Evolutionary conservation across 169 alveolate species (phyloP).

Genomic region (Cryptosporidium xiaoi): DNA sequence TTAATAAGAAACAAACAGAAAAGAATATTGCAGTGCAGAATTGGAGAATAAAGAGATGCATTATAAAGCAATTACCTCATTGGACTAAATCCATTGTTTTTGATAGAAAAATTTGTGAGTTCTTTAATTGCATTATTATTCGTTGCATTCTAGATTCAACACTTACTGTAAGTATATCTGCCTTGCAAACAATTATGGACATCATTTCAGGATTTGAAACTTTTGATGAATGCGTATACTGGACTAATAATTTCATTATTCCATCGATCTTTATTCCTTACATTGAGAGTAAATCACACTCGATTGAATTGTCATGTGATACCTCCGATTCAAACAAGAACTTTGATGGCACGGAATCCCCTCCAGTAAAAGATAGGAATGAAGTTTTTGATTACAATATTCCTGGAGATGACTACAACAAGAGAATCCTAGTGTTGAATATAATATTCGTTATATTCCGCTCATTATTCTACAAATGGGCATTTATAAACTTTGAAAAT

Average conservation of each 20-base stretch:
- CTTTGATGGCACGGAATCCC: not conserved
- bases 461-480: slow-evolving; percentile 53
- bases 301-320: slow-evolving; percentile 47
- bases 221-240: slow-evolving; percentile 21
- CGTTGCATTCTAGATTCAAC: slow-evolving; percentile 55
- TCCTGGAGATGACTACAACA: slow-evolving; percentile 6
- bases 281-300: slow-evolving; percentile 15
- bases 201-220: slow-evolving; percentile 17
- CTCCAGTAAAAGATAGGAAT: not conserved
- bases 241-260: slow-evolving; percentile 44
- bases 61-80: slow-evolving; percentile 60
- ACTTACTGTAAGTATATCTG: slow-evolving; percentile 44
- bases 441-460: slow-evolving; percentile 33
- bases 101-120: slow-evolving; percentile 3
- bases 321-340: not conserved
- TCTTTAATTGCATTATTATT: slow-evolving; percentile 46
- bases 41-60: slow-evolving; percentile 60
- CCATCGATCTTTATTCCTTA: slow-evolving; percentile 34
- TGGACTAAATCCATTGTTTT: slow-evolving; percentile 27
- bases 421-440: slow-evolving; percentile 24
- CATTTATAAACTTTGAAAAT: slow-evolving; percentile 3
- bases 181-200: slow-evolving; percentile 50
- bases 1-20: slow-evolving; percentile 19
- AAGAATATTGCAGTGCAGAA: slow-evolving; percentile 12
- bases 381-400: slow-evolving; percentile 39